These are phyloP conservation scores for Saprolegnia diclina DNA, from an alignment of 352 stramenopile genomes.

Conservation along the genomic window DNA sequence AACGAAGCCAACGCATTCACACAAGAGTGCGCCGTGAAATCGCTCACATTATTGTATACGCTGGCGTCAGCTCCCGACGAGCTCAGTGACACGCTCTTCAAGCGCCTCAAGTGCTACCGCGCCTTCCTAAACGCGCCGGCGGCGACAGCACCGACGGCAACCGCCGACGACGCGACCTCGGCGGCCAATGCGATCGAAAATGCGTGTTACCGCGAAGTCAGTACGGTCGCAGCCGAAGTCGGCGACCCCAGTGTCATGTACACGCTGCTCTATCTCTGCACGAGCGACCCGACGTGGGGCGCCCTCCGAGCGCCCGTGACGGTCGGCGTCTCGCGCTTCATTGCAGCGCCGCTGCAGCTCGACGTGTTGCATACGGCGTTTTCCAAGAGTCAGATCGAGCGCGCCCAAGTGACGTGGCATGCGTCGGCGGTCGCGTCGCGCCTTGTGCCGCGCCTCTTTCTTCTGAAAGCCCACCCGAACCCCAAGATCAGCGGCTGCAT, in stretches of 20 bases:
- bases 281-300: slow-evolving; percentile 61
- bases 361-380: slow-evolving; percentile 32
- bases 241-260: slow-evolving; percentile 80
- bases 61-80: slow-evolving; percentile 42
- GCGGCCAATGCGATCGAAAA: slow-evolving; percentile 47
- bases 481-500: slow-evolving; percentile 58
- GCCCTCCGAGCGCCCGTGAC: slow-evolving; percentile 28
- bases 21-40: slow-evolving; percentile 75
- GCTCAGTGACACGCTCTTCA: slow-evolving; percentile 76
- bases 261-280: slow-evolving; percentile 70
- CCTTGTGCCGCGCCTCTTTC: slow-evolving; percentile 63
- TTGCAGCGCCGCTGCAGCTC: neutral
- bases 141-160: slow-evolving; percentile 10
- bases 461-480: slow-evolving; percentile 74
- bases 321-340: too few species aligned
- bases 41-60: slow-evolving; percentile 54
- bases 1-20: slow-evolving; percentile 59
- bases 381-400: slow-evolving; percentile 39
- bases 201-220: slow-evolving; percentile 76
- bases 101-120: slow-evolving; percentile 66
- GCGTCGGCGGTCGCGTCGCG: slow-evolving; percentile 45
- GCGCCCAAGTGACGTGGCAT: slow-evolving; percentile 54
- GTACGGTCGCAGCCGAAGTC: slow-evolving; percentile 72
- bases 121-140: slow-evolving; percentile 43
- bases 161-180: slow-evolving; percentile 27